phyloP scores from a whole-genome alignment of 768 basidiomycete species.

The Punctularia strigosozonata region DNA sequence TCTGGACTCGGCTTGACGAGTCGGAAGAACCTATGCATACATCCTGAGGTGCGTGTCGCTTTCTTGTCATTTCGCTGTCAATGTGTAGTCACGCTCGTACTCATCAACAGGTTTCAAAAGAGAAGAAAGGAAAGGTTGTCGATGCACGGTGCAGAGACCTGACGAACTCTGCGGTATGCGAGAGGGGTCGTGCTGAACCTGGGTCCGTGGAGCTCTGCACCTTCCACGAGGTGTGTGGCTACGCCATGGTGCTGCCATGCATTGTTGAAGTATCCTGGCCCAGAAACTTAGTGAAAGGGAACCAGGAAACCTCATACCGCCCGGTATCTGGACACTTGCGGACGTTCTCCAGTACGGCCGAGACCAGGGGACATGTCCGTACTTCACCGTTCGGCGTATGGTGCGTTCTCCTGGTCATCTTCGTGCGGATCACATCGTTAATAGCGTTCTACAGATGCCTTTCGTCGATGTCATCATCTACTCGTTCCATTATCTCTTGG shows the following conservation, averaged over 20 bases:
- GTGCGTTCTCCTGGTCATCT: too few species aligned
- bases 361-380: constrained; percentile 82
- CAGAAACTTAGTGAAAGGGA: constrained; percentile 80
- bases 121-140: constrained; percentile 97
- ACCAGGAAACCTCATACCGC: constrained; percentile 67
- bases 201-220: constrained; percentile 86
- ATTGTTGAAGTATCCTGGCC: constrained; percentile 2
- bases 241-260: too few species aligned
- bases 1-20: constrained; percentile 89
- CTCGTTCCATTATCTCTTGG: constrained; percentile 96
- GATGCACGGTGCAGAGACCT: constrained; percentile 96
- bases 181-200: constrained; percentile 76
- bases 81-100: too few species aligned
- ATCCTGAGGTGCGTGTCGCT: constrained; percentile 64
- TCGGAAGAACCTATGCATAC: constrained; percentile 92
- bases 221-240: constrained; percentile 81
- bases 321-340: constrained; percentile 89
- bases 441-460: constrained; percentile 79
- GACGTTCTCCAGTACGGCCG: constrained; percentile 85
- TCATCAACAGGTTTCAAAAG: constrained; percentile 74
- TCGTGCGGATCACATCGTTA: too few species aligned
- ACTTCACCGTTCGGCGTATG: constrained; percentile 94
- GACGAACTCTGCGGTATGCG: constrained; percentile 73
- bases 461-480: constrained; percentile 96
- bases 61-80: too few species aligned